phyloP scores from a whole-genome alignment of 1,139 yeast species.

The Zygosaccharomyces sapae region DNA sequence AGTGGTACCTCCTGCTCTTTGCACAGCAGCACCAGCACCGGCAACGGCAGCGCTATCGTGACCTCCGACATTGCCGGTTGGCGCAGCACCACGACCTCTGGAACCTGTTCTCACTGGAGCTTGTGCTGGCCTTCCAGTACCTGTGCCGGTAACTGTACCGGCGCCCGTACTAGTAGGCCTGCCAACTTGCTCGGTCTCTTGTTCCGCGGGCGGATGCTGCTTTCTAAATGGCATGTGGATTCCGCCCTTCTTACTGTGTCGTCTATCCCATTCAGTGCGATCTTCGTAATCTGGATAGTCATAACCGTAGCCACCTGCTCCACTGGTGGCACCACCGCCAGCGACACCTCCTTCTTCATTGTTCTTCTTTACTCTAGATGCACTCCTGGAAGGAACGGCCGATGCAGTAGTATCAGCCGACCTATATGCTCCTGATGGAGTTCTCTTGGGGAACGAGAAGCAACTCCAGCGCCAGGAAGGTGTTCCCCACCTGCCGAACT shows the following conservation, averaged over 20 bases:
- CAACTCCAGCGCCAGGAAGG: too few relatives aligned
- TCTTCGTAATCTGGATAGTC: conserved; percentile 1
- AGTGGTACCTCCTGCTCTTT: conserved; percentile 3
- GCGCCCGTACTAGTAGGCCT: neutral
- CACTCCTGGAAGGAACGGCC: neutral
- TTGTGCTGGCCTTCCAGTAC: neutral
- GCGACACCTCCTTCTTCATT: conserved; percentile 1
- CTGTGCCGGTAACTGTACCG: neutral
- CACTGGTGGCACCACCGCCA: conserved; percentile 2
- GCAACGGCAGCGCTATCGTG: too few relatives aligned
- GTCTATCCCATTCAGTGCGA: conserved; percentile 2
- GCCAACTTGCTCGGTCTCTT: conserved; percentile 1
- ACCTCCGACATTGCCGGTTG: neutral
- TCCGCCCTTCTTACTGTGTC: conserved; percentile 5
- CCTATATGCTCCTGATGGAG: neutral
- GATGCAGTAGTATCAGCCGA: neutral
- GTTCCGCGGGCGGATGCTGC: neutral
- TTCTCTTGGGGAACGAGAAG: neutral
- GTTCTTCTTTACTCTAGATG: neutral
- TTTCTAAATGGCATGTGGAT: conserved; percentile 3
- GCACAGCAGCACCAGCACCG: neutral
- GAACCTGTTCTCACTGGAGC: conserved; percentile 1
- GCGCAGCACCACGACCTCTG: neutral
- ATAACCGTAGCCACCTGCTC: neutral
- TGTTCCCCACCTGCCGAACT: too few relatives aligned